A percentile compares a stretch with the other conserved stretches of the same genome.
Conservation (phyloP, 2,329 filamentous ascomycete genomes). For the Hypoxylon sp. region DNA sequence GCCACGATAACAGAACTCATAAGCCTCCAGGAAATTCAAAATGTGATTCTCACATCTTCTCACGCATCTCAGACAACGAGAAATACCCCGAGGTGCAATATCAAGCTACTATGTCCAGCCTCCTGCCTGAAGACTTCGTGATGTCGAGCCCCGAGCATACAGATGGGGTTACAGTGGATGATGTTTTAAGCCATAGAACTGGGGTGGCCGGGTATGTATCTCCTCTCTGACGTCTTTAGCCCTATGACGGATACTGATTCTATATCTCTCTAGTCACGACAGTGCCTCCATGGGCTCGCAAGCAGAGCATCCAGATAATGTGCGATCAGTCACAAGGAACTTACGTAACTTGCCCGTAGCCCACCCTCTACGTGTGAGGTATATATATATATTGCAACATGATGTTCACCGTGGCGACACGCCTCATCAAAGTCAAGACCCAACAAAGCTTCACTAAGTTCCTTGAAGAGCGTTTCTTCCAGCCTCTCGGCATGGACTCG, state of each 20-base stretch:
- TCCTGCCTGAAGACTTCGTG: constrained; percentile 47
- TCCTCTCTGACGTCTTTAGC: not conserved
- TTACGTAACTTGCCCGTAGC: constrained; percentile 41
- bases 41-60: not conserved
- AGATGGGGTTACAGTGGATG: constrained; percentile 44
- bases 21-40: not conserved
- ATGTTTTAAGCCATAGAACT: constrained; percentile 45
- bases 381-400: constrained; percentile 43
- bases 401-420: constrained; percentile 45
- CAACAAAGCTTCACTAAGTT: constrained; percentile 41
- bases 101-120: constrained; percentile 44
- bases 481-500: constrained; percentile 43
- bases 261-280: constrained; percentile 37
- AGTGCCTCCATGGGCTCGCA: constrained; percentile 28
- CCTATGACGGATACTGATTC: not conserved
- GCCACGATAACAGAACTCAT: not conserved
- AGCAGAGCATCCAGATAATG: constrained; percentile 36
- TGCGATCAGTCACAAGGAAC: constrained; percentile 43
- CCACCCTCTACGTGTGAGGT: constrained; percentile 39
- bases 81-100: constrained; percentile 49
- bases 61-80: constrained; percentile 39
- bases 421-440: constrained; percentile 44
- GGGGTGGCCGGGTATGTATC: constrained; percentile 43
- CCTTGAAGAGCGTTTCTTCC: constrained; percentile 43
- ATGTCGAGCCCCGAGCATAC: constrained; percentile 42